phyloP scores from a whole-genome alignment of 305 asterid genomes.

The Solanum hybrid region DNA sequence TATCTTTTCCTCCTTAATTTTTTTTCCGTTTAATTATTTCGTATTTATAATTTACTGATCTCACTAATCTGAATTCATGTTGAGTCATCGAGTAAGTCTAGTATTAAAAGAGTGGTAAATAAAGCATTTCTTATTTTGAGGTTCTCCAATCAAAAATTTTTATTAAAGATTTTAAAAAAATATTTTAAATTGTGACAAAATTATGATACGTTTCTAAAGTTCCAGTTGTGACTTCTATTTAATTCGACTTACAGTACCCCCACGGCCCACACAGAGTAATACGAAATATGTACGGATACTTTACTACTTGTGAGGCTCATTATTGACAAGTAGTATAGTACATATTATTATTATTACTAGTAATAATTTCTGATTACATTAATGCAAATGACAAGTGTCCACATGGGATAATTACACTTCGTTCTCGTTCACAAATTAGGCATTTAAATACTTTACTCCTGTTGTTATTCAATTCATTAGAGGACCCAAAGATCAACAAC shows the following conservation, averaged over 20 bases:
- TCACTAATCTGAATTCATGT: neutral
- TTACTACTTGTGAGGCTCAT: neutral
- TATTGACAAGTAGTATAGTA: neutral
- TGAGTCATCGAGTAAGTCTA: too few species aligned
- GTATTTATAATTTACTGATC: neutral
- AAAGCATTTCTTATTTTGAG: neutral
- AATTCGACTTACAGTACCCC: neutral
- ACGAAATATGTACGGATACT: neutral
- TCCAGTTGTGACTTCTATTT: neutral
- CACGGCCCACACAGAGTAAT: neutral
- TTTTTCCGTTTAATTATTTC: neutral
- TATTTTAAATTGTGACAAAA: neutral
- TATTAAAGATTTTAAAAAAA: neutral
- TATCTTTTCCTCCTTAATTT: neutral
- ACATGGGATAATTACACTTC: neutral
- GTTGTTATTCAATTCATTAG: neutral
- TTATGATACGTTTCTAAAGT: neutral
- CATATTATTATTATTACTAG: neutral
- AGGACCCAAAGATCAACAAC: neutral
- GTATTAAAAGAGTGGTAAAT: neutral
- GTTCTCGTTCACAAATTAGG: neutral
- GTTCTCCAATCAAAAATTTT: neutral
- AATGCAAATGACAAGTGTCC: neutral
- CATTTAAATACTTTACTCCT: neutral
- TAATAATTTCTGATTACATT: neutral